These are phyloP conservation scores for Oidium heveae DNA, from an alignment of 2,329 filamentous ascomycete genomes.

Conservation along the genomic window DNA sequence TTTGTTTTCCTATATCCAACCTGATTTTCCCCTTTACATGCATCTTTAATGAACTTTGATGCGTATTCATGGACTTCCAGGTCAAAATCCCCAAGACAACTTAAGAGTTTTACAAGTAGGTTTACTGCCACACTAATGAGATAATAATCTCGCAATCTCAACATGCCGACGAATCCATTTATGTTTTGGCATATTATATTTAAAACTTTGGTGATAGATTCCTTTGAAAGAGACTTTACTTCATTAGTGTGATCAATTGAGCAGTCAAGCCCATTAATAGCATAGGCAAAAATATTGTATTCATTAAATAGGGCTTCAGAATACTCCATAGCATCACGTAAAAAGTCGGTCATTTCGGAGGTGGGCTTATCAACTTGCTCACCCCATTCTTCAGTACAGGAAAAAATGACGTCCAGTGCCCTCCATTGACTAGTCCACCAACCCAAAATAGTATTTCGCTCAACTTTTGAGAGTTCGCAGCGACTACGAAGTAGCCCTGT, in stretches of 20 bases:
- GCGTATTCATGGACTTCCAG: constrained; percentile 41
- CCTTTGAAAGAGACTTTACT: constrained; percentile 12
- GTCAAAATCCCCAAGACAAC: constrained; percentile 50
- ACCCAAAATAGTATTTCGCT: constrained; percentile 23
- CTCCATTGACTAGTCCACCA: constrained; percentile 79
- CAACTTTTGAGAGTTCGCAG: constrained; percentile 5
- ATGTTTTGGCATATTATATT: constrained; percentile 38
- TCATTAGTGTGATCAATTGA: constrained; percentile 9
- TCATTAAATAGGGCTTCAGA: constrained; percentile 67
- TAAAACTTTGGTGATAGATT: constrained; percentile 27
- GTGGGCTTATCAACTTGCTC: constrained; percentile 25
- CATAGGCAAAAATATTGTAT: constrained; percentile 48
- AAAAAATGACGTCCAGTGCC: constrained; percentile 55
- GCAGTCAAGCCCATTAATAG: constrained; percentile 17
- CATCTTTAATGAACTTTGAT: constrained; percentile 35
- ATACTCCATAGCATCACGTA: constrained; percentile 83
- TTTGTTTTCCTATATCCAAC: constrained; percentile 46
- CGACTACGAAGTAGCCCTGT: constrained; percentile 21
- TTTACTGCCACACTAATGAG: constrained; percentile 61
- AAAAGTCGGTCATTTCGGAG: constrained; percentile 64
- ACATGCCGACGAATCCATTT: constrained; percentile 56
- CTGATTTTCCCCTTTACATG: constrained; percentile 30
- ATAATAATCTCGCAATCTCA: constrained; percentile 70
- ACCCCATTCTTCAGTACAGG: constrained; percentile 66
- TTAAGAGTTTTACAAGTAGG: constrained; percentile 62